Conservation (phyloP, 1,284 basidiomycete genomes). For the Irpex sp. region DNA sequence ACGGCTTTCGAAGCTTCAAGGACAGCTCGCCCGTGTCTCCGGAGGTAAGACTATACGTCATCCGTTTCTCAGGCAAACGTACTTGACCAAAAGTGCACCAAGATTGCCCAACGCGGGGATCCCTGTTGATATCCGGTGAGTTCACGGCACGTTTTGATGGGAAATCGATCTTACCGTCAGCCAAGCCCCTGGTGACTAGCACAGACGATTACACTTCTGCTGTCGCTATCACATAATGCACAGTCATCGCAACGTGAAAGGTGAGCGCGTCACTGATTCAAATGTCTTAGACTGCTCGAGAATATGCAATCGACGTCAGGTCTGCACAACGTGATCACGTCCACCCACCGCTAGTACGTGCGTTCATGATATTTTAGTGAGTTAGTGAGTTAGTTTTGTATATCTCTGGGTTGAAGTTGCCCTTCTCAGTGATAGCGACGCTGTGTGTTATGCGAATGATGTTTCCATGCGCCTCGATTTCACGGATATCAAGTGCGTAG, state of each 20-base stretch:
- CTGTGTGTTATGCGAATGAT: background rate
- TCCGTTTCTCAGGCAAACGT: background rate
- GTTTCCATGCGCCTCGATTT: too few species aligned
- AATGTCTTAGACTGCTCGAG: too few species aligned
- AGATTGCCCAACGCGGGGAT: background rate
- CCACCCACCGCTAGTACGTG: background rate
- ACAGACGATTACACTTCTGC: background rate
- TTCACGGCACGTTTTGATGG: background rate
- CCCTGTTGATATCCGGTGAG: background rate
- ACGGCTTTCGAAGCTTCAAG: too few species aligned
- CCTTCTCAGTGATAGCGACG: background rate
- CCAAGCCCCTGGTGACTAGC: background rate
- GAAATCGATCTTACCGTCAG: background rate
- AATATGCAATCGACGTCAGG: too few species aligned
- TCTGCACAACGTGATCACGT: background rate
- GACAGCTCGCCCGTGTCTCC: too few species aligned
- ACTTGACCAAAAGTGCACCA: background rate
- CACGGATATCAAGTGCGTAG: too few species aligned
- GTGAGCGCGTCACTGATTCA: too few species aligned
- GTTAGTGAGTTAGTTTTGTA: background rate
- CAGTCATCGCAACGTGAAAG: too few species aligned
- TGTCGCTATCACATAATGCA: too few species aligned
- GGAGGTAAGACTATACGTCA: background rate
- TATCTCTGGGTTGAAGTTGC: background rate
- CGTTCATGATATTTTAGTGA: background rate